phyloP scores from a whole-genome alignment of 352 stramenopile species.

The Phytophthora ohioensis region DNA sequence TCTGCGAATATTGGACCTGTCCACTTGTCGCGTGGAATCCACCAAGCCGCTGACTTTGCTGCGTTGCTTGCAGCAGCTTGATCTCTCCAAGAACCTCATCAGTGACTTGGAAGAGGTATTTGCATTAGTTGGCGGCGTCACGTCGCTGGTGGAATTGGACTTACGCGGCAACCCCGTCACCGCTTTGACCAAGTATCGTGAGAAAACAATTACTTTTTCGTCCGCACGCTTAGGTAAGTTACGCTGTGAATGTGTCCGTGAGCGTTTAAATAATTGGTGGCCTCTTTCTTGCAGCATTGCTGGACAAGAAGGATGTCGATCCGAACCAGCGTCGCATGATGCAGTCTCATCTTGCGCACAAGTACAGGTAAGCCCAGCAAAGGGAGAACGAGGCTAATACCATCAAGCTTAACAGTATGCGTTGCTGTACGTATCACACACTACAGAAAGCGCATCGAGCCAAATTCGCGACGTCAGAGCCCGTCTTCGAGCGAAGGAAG shows the following conservation, averaged over 20 bases:
- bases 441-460: conserved; percentile 46
- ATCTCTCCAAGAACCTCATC: conserved; percentile 75
- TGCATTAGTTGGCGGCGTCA: conserved; percentile 54
- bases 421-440: neutral
- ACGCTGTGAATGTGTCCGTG: neutral
- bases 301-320: conserved; percentile 83
- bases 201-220: conserved; percentile 82
- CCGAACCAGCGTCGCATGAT: conserved; percentile 81
- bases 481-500: conserved; percentile 11
- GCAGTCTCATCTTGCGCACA: conserved; percentile 82
- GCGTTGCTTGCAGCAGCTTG: conserved; percentile 59
- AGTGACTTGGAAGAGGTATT: conserved; percentile 77
- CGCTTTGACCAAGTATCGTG: conserved; percentile 63
- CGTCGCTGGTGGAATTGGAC: conserved; percentile 66
- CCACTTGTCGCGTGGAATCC: conserved; percentile 58
- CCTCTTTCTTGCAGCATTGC: conserved; percentile 40
- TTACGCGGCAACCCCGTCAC: conserved; percentile 68
- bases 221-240: conserved; percentile 55
- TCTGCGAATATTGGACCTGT: conserved; percentile 68
- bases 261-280: conserved; percentile 6
- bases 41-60: conserved; percentile 43
- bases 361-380: conserved; percentile 53
- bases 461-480: conserved; percentile 15
- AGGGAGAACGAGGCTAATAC: neutral
- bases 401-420: neutral